Evolutionary conservation across 805 yeast species (phyloP), one percentile per base, ranked within the genome.

Genomic region (Soucietia sequanensis): DNA sequence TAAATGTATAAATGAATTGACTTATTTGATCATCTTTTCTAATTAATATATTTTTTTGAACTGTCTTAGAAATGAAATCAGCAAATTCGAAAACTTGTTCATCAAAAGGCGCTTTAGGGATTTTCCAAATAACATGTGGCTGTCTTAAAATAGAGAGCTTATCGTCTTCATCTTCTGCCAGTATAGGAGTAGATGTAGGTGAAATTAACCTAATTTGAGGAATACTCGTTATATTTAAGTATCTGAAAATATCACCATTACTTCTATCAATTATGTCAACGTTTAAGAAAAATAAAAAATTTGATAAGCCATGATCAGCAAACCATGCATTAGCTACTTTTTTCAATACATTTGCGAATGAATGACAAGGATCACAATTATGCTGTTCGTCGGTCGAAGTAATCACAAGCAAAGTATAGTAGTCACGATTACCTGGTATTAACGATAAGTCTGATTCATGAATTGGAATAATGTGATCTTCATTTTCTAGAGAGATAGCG

Each of bases 131-230:
- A 17, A 52, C 60, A 33, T 62, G 65, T 5, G 56, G 50, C 29
- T 58, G 65, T 15, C 43, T 46, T 10, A 54, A 45, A 18, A 55
- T 49, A 21, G 52, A 48, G 33, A 29, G 43, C 21, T 40, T 32
- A 19, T 44, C 52, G 31, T 49, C 50, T 21, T 54, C 59, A 16
- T 43, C 27, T 17, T 35, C 25, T 8, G 11, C 23, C 23, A 9
- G 23, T 9, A 21, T 8, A 14, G 41, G 42, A 29, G 50, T 54
- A 4, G 34, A 34, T 18, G 57, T 49, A 3, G 79, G 83, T 3
- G 89, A 88, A 36, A 76, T 70, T 2, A 83, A 61, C 78, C 88
- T 77, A n/a, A 81, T 44, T 39, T 77, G 80, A 1, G 95, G 93
- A 3, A 81, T 76, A 2, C 76, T 61, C 3, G 57, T 57, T 37